Conservation (phyloP, 495 filamentous ascomycete species). For the Penicillium ochrochloron region DNA sequence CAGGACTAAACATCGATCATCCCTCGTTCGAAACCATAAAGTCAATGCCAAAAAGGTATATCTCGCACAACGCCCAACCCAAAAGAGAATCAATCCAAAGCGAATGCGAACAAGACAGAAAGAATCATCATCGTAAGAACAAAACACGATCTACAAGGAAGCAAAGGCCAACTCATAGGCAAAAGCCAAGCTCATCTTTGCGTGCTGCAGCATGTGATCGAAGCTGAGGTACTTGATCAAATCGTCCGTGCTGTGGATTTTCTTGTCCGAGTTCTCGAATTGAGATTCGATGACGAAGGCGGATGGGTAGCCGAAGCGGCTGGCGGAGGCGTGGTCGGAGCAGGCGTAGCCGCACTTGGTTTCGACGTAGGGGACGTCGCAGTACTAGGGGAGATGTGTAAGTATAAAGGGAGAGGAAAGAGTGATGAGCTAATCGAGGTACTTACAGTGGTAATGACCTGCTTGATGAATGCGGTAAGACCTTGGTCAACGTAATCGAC, state of each 20-base stretch:
- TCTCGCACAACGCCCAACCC: conserved; percentile 24
- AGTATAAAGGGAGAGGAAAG: background rate
- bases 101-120: background rate
- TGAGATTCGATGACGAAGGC: conserved; percentile 95
- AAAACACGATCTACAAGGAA: conserved; percentile 32
- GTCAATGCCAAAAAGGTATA: conserved; percentile 21
- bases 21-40: background rate
- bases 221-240: conserved; percentile 87
- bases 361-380: conserved; percentile 84
- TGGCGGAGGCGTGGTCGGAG: conserved; percentile 95
- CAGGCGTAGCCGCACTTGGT: conserved; percentile 98
- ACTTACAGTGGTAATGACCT: conserved; percentile 73
- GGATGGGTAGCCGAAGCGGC: conserved; percentile 91
- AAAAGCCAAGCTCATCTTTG: conserved; percentile 85
- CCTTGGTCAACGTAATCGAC: conserved; percentile 85
- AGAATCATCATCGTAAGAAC: background rate
- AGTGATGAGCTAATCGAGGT: background rate
- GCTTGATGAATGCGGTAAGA: conserved; percentile 91
- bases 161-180: conserved; percentile 79
- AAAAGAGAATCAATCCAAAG: conserved; percentile 12
- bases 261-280: conserved; percentile 81
- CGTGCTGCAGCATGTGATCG: conserved; percentile 98
- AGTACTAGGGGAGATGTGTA: conserved; percentile 61
- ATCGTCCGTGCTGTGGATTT: conserved; percentile 92
- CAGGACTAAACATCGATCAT: background rate